These are phyloP conservation scores for Colletotrichum acutatum DNA, from an alignment of 2,329 filamentous ascomycete genomes.

Conservation along the genomic window DNA sequence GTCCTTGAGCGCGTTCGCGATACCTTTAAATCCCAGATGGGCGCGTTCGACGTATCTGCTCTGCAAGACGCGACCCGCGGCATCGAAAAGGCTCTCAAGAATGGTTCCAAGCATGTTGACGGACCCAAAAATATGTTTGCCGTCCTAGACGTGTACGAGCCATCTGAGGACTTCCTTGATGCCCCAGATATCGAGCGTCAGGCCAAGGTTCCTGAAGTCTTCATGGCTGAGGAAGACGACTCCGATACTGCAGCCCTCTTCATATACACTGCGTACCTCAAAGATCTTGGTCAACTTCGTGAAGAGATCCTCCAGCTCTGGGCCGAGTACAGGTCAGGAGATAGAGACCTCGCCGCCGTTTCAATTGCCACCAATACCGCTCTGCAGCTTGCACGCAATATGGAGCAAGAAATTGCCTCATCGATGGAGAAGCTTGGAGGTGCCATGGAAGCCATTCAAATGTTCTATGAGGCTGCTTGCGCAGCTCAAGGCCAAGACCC, in stretches of 20 bases:
- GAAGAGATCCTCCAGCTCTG: conserved; percentile 44
- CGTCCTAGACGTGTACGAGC: conserved; percentile 48
- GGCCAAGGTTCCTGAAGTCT: conserved; percentile 35
- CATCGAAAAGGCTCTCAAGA: conserved; percentile 21
- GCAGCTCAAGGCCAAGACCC: neutral
- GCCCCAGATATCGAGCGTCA: conserved; percentile 39
- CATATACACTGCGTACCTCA: conserved; percentile 41
- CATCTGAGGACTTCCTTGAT: conserved; percentile 49
- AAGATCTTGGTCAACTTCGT: conserved; percentile 45
- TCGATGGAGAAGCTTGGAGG: conserved; percentile 19
- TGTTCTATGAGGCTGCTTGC: conserved; percentile 7
- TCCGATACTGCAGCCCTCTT: conserved; percentile 41
- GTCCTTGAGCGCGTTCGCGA: conserved; percentile 48
- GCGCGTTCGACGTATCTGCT: neutral
- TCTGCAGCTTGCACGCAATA: conserved; percentile 44
- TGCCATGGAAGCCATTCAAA: neutral
- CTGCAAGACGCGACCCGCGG: neutral
- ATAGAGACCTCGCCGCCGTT: conserved; percentile 45
- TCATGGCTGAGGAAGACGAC: conserved; percentile 42
- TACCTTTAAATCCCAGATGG: conserved; percentile 40
- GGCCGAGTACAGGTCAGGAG: conserved; percentile 40
- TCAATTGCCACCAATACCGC: conserved; percentile 52
- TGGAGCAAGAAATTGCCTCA: conserved; percentile 45
- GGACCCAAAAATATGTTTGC: conserved; percentile 46
- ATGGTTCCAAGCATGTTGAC: conserved; percentile 3